These are phyloP conservation scores for Agrocybe chaxingu DNA, from an alignment of 768 basidiomycete species.

Conservation along the genomic window DNA sequence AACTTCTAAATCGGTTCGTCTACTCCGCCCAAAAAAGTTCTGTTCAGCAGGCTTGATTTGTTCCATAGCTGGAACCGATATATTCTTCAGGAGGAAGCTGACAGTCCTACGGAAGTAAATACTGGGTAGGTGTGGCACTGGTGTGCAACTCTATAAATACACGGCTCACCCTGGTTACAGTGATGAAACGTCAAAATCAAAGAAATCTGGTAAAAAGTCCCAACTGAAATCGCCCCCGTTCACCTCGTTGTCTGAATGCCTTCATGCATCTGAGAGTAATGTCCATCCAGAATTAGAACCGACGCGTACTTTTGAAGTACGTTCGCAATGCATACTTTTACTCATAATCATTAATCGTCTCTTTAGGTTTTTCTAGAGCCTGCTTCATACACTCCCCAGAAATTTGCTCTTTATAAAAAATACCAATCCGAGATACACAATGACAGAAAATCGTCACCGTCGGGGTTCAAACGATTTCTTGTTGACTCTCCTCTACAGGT, in stretches of 20 bases:
- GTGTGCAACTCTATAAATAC: not conserved
- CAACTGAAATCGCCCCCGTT: constrained; percentile 15
- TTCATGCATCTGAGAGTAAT: constrained; percentile 55
- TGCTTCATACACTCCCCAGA: constrained; percentile 75
- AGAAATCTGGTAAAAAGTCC: constrained; percentile 3
- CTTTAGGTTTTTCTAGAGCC: constrained; percentile 71
- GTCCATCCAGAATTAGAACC: constrained; percentile 27
- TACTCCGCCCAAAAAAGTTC: not conserved
- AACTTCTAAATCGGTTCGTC: constrained; percentile 64
- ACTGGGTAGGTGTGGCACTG: constrained; percentile 8
- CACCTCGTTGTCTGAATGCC: constrained; percentile 42
- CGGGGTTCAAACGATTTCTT: constrained; percentile 70
- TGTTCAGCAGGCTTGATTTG: not conserved
- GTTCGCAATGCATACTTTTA: not conserved
- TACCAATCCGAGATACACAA: constrained; percentile 83
- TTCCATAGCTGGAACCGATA: constrained; percentile 68
- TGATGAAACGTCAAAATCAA: not conserved
- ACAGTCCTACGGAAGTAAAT: constrained; percentile 25
- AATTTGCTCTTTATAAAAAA: constrained; percentile 69
- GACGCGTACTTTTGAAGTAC: constrained; percentile 61
- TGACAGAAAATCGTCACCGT: constrained; percentile 49
- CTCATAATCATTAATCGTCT: not conserved
- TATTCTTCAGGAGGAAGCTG: constrained; percentile 43
- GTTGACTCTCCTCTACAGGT: constrained; percentile 77
- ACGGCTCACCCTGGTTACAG: not conserved